Percentiles rank a stretch among this genome's conserved stretches.
These are phyloP conservation scores for Grosmannia huntii DNA, from an alignment of 2,329 filamentous ascomycete genomes.

Conservation along the genomic window DNA sequence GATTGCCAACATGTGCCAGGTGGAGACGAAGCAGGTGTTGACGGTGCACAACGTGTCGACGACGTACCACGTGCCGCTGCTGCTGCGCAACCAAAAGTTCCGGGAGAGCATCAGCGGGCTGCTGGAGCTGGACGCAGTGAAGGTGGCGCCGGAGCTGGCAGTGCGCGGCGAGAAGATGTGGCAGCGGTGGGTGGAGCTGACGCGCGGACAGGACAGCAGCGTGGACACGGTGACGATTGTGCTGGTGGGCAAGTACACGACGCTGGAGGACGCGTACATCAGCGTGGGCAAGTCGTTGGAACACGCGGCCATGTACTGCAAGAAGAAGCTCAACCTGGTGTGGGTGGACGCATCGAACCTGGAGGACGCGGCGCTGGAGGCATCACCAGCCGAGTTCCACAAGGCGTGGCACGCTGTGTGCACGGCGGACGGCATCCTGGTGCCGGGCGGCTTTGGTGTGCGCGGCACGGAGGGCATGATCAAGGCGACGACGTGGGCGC, in stretches of 20 bases:
- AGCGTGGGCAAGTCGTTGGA: conserved; percentile 69
- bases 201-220: conserved; percentile 33
- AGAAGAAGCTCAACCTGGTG: conserved; percentile 63
- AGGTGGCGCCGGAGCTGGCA: conserved; percentile 38
- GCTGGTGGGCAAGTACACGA: conserved; percentile 85
- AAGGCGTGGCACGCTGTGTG: conserved; percentile 74
- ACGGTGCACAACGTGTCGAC: conserved; percentile 82
- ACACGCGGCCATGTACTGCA: conserved; percentile 80
- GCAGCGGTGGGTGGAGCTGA: conserved; percentile 55
- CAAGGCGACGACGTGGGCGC: conserved; percentile 71
- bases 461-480: conserved; percentile 89
- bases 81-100: conserved; percentile 72
- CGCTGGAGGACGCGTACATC: conserved; percentile 75
- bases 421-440: conserved; percentile 53
- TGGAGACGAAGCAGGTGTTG: conserved; percentile 73
- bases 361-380: conserved; percentile 48
- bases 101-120: conserved; percentile 31
- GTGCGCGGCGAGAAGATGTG: conserved; percentile 61
- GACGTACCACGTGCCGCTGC: conserved; percentile 90
- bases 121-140: conserved; percentile 50
- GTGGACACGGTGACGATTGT: conserved; percentile 66
- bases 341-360: conserved; percentile 81
- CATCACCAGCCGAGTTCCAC: conserved; percentile 62
- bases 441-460: conserved; percentile 67
- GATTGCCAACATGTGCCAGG: conserved; percentile 80